phyloP scores from a whole-genome alignment of 768 basidiomycete genomes.

The Lyophyllum shimeji region DNA sequence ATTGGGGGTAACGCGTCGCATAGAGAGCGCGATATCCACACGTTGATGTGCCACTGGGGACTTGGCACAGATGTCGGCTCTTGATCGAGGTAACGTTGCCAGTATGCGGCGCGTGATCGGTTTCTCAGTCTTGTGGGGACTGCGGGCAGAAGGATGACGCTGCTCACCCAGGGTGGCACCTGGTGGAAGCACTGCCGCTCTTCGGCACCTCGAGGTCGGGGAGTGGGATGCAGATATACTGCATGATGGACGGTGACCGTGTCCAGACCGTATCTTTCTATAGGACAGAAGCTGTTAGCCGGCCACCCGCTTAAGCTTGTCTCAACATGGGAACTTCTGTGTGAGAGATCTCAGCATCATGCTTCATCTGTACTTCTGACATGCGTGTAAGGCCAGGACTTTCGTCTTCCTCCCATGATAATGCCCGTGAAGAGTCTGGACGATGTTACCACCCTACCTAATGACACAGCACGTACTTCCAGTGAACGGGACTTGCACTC shows the following conservation, averaged over 20 bases:
- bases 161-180: conserved; percentile 1
- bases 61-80: neutral
- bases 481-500: conserved; percentile 11
- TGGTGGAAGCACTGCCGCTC: neutral
- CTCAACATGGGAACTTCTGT: conserved; percentile 18
- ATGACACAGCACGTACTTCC: conserved; percentile 4
- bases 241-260: neutral
- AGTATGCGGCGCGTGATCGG: conserved; percentile 7
- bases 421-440: conserved; percentile 12
- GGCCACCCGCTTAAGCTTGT: conserved; percentile 13
- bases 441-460: conserved; percentile 5
- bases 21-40: neutral
- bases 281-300: conserved; percentile 17
- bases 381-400: conserved; percentile 15
- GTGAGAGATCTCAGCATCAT: conserved; percentile 13
- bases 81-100: conserved; percentile 3
- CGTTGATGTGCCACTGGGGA: neutral
- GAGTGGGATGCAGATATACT: conserved; percentile 1
- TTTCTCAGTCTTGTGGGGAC: neutral
- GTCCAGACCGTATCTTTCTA: neutral
- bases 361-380: conserved; percentile 21
- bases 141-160: neutral
- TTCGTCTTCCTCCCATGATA: conserved; percentile 17
- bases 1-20: neutral
- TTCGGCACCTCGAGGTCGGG: conserved; percentile 6